phyloP scores from a whole-genome alignment of 768 basidiomycete genomes.

The Saitozyma sp. region DNA sequence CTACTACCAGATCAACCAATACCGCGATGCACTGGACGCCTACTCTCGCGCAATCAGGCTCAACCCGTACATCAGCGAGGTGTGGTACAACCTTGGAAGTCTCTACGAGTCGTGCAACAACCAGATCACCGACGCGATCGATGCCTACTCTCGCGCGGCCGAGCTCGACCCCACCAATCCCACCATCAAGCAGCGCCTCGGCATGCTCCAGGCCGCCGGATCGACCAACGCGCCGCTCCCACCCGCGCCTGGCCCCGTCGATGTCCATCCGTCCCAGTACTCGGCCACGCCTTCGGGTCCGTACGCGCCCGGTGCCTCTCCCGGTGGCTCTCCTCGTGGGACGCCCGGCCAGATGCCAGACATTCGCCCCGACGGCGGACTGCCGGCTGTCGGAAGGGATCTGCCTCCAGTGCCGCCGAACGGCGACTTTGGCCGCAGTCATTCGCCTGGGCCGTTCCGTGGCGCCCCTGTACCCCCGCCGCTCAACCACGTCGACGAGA shows the following conservation, averaged over 20 bases:
- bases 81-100: constrained; percentile 96
- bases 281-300: constrained; percentile 29
- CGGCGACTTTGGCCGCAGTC: constrained; percentile 26
- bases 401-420: constrained; percentile 45
- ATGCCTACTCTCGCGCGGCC: constrained; percentile 91
- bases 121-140: constrained; percentile 96
- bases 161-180: constrained; percentile 87
- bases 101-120: constrained; percentile 99
- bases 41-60: constrained; percentile 98
- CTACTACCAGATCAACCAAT: constrained; percentile 99
- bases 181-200: constrained; percentile 76
- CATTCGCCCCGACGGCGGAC: background rate
- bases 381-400: constrained; percentile 35
- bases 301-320: constrained; percentile 24
- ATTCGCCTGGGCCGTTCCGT: constrained; percentile 47
- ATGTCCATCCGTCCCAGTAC: constrained; percentile 94
- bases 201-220: constrained; percentile 76
- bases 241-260: constrained; percentile 87
- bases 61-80: constrained; percentile 92
- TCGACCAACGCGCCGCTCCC: constrained; percentile 69
- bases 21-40: constrained; percentile 95
- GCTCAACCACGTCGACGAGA: constrained; percentile 42
- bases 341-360: constrained; percentile 8
- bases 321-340: constrained; percentile 30
- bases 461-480: constrained; percentile 47